These are phyloP conservation scores for Prunus kanzakura DNA, from an alignment of 306 rosid genomes.

Conservation along the genomic window DNA sequence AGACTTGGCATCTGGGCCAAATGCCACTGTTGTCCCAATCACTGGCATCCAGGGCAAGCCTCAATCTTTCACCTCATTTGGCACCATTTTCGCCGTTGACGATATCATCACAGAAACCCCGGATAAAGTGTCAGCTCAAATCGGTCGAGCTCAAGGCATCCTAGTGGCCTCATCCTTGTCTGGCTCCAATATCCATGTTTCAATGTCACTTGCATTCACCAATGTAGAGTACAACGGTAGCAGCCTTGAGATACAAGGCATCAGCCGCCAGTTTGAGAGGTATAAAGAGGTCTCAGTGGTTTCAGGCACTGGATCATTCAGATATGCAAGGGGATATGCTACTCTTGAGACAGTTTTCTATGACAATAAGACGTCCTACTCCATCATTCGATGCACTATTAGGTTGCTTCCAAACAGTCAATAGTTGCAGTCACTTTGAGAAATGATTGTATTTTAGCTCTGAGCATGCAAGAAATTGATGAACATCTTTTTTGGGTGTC, in stretches of 20 bases:
- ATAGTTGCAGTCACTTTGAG: too few relatives aligned
- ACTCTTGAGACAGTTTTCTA: slow-evolving; percentile 6
- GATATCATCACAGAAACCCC: slow-evolving; percentile 6
- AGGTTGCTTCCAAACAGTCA: background rate
- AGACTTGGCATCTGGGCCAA: slow-evolving; percentile 12
- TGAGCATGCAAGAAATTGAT: too few relatives aligned
- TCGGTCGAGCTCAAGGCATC: slow-evolving; percentile 19
- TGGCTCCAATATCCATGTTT: slow-evolving; percentile 2
- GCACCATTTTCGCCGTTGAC: slow-evolving; percentile 13
- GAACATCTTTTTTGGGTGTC: too few relatives aligned
- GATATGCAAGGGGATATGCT: slow-evolving; percentile 42
- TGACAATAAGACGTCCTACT: slow-evolving; percentile 20
- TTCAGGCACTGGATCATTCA: slow-evolving; percentile 49
- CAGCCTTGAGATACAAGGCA: slow-evolving; percentile 18
- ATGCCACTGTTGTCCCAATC: slow-evolving; percentile 14
- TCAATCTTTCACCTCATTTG: slow-evolving; percentile 9
- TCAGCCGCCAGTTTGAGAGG: slow-evolving; percentile 33
- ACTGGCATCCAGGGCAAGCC: slow-evolving; percentile 5
- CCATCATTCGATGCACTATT: slow-evolving; percentile 20
- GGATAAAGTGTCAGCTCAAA: background rate
- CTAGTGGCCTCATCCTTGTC: slow-evolving; percentile 1
- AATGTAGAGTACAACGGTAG: slow-evolving; percentile 14
- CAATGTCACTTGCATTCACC: slow-evolving; percentile 3
- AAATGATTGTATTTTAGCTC: too few relatives aligned
- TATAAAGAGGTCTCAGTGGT: slow-evolving; percentile 35